Base-by-base conservation (phyloP, 352 stramenopile genomes). In the Detonula confervacea region DNA sequence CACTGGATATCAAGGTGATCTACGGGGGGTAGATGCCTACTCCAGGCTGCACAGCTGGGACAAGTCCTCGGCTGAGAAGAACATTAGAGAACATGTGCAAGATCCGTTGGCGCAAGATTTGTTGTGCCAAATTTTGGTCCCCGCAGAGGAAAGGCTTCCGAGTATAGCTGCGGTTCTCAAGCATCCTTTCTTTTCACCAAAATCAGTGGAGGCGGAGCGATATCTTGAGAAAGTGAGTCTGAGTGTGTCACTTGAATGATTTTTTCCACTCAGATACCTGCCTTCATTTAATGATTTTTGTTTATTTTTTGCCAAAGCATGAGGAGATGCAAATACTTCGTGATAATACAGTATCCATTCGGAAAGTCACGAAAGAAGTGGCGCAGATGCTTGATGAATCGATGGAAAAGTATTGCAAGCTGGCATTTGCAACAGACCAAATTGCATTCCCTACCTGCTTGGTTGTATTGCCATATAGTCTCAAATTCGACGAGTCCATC, bases 91-190 rank as follows among this genome's bases (percentile, higher is more conserved):
- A 25, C 54, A 88, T 69, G 63, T 93, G 3, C 51, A 86, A 20
- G 85, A 93, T 67, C 80, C 80, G 20, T 12, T 90, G 66, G 83
- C 85, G 16, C 84, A 93, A 71, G 87, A 93, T 77, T 61, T 93
- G 7, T 52, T 93, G 11, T 52, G 85, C 29, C 70, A 80, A 25
- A 76, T 93, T 9, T 60, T 93, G 2, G 27, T 75, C 4, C 69
- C 83, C 27, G 77, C 56, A 35, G 63, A 86, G 27, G 59, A 87
- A 30, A 63, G 87, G 27, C 56, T 78, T 42, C 37, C 87, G 11
- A 78, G 44, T 18, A 87, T 91, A 64, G 54, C 76, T 35, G 33
- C 33, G 30, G 57, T 90, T 39, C 42, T 91, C 11, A 60, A 51
- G 18, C 87, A 93, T 81, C 87, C 87, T 49, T 91, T 86, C 64